Base-by-base conservation (phyloP, 768 basidiomycete species). In the Peribolospora baueri region DNA sequence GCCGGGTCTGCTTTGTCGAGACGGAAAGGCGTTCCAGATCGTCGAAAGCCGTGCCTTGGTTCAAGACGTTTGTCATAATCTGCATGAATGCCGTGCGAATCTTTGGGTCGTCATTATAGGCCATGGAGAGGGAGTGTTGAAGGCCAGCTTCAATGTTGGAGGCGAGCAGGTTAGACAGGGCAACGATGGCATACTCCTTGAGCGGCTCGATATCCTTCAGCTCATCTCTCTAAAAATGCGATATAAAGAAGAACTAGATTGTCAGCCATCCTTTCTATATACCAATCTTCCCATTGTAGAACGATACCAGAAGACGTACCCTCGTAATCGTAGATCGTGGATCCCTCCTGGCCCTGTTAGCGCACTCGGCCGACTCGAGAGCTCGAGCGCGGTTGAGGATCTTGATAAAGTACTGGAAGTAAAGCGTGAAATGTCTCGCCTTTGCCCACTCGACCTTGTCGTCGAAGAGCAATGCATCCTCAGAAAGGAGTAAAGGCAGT, bases 91-190 rank as follows among this genome's bases (percentile, higher is more conserved):
- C 84, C 7, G 75, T 72, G 10, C 84, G 76, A 61, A 81, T 79
- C 45, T 74, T 68, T 37, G 73, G 69, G 62, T 88, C 81, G 25
- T 70, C 65, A 61, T 84, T 80, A 61, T 84, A 86, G 1, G 82
- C 83, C 56, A 83, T 71, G 4, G 78, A 70, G 25, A 90, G 75
- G 61, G 82, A 86, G 65, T 90, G 84, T 65, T 86, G 87, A 64
- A 90, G 78, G 5, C 84, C 87, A 61, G 77, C 80, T 63, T 88
- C 84, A 11, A 82, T 79, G 63, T 91, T 91, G 9, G 84, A 76
- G 42, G 74, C 76, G 54, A 91, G 79, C 5, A 91, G 71, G 58
- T 86, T 79, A 0, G 85, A 76, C 5, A 91, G 74, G 1, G 82
- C 84, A 5, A 77, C 74, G 56, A 90, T 82, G 47, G 84, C 78